phyloP scores from a whole-genome alignment of 331 rosid genomes.

The Acacia concinna region DNA sequence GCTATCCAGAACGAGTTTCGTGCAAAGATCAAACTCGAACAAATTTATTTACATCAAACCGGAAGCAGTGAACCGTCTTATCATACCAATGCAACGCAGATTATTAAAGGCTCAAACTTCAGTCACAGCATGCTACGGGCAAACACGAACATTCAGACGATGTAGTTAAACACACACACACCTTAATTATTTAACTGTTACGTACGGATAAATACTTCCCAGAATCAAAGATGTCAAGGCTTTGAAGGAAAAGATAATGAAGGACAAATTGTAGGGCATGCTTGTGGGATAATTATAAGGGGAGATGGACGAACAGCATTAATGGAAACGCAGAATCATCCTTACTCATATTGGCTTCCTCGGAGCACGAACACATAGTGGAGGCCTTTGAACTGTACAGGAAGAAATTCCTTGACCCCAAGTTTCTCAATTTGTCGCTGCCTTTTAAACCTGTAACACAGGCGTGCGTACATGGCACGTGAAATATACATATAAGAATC shows the following conservation, averaged over 20 bases:
- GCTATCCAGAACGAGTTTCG: too few relatives aligned
- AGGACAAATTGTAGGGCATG: background rate
- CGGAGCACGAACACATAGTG: conserved; percentile 2
- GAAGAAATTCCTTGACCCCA: conserved; percentile 80
- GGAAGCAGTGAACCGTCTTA: background rate
- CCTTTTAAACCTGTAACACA: conserved; percentile 57
- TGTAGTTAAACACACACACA: background rate
- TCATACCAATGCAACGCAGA: background rate
- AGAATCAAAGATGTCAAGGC: background rate
- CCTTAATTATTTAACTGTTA: background rate
- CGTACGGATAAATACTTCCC: background rate
- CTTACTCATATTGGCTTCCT: conserved; percentile 31
- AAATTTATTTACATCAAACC: background rate
- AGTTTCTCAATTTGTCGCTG: conserved; percentile 55
- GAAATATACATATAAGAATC: background rate
- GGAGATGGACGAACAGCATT: conserved; percentile 44
- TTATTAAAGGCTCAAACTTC: background rate
- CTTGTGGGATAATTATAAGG: conserved; percentile 2
- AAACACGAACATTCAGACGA: background rate
- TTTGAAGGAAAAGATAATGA: background rate
- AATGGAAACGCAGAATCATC: conserved; percentile 39
- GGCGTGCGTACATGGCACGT: background rate
- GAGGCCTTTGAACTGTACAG: conserved; percentile 49
- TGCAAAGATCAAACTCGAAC: background rate
- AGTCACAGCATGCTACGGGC: background rate